Evolutionary conservation across 78 protist genomes (phyloP), one percentile per base, ranked within the genome.

Genomic region (Dictyostelium intermedium): DNA sequence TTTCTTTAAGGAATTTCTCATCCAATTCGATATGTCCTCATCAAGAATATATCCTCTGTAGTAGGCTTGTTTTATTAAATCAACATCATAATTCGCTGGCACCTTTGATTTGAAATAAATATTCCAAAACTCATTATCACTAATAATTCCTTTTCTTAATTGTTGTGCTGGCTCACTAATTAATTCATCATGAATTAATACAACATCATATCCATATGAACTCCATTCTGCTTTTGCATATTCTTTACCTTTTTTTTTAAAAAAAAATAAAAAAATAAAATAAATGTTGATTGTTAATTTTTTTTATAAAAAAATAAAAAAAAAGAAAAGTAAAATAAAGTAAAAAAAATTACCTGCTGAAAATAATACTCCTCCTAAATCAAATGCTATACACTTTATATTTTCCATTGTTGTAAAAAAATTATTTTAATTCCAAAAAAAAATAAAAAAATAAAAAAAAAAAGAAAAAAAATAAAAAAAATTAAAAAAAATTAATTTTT

Each of bases 111-210:
- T 61, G 7, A 89, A 80, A 34, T n/a, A 89, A 1, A 16, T 47
- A 34, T 80, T 69, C 93, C 93, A 89, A 69, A 89, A 89, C 14
- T 60, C 73, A 27, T 80, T 25, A 66, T 89, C 93, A 23, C 27
- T 27, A 18, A 89, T 79, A 3, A 47, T 25, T n/a, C 93, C 93
- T 25, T 78, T 89, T 10, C 93, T 69, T 79, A 89, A 39, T 3
- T 89, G 63, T 84, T 79, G 82, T 30, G 93, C 82, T 37, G 30
- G 43, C 20, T 41, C 70, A 25, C 81, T 61, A 8, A 45, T n/a
- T 18, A 89, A 69, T 43, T 78, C 27, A n/a, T 61, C 41, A 20
- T 63, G 63, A 30, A 89, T 69, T 11, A 89, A 34, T 23, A 56
- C 84, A 18, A 76, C 83, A 45, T 89, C 93, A 47, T 89, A 89